A percentile compares a stretch with the other conserved stretches of the same genome.
Conservation (phyloP, 176 grass and related monocot genomes). For the Carex kokanica region DNA sequence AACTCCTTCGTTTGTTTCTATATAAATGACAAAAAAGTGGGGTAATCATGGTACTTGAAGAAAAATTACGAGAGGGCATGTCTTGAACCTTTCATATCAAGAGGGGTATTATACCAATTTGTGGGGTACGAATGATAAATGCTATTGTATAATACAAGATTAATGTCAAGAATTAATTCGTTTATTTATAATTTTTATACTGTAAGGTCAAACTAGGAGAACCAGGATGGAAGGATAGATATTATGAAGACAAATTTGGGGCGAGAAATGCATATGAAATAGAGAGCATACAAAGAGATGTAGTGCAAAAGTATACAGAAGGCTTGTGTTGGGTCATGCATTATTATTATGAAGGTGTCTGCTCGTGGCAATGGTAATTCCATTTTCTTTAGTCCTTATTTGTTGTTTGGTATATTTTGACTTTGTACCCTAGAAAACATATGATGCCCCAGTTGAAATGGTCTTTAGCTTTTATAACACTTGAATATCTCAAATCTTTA, state of each 20-base stretch:
- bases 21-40: not conserved
- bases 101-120: not conserved
- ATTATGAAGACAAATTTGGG: conserved; percentile 92
- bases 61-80: not conserved
- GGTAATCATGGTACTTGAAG: not conserved
- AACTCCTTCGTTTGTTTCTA: not conserved
- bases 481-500: too few species aligned
- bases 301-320: conserved; percentile 84
- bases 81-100: not conserved
- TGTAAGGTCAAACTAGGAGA: conserved; percentile 91
- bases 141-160: not conserved
- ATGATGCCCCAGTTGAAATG: too few species aligned
- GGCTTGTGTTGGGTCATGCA: conserved; percentile 99
- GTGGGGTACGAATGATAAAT: not conserved
- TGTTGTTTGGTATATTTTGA: too few species aligned
- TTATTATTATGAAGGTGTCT: conserved; percentile 96
- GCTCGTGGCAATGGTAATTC: too few species aligned
- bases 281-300: conserved; percentile 76
- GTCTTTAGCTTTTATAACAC: too few species aligned
- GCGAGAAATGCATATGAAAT: conserved; percentile 62
- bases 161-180: conserved; percentile 15
- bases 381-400: too few species aligned
- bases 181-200: conserved; percentile 6
- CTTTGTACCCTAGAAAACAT: too few species aligned
- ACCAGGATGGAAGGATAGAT: conserved; percentile 97